Percentiles rank a stretch among this genome's conserved stretches.
phyloP scores from a whole-genome alignment of 2,329 filamentous ascomycete species.

The Macroventuria anomochaeta region DNA sequence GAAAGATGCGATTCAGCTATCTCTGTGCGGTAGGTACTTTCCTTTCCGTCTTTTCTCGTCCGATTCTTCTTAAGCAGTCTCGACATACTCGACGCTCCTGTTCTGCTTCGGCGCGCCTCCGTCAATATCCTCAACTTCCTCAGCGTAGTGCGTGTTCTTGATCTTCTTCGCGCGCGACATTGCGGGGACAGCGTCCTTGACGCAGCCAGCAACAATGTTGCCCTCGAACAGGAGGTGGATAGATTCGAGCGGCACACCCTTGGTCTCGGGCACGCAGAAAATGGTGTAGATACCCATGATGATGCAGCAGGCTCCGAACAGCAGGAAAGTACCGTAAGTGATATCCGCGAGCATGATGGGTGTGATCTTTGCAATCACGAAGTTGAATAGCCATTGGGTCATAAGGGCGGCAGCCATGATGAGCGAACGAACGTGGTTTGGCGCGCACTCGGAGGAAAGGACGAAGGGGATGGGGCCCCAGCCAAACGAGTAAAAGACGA shows the following conservation, averaged over 20 bases:
- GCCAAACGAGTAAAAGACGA: conserved; percentile 56
- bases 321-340: conserved; percentile 53
- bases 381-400: conserved; percentile 51
- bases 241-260: conserved; percentile 52
- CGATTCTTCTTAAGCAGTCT: conserved; percentile 26
- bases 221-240: conserved; percentile 53
- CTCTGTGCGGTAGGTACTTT: neutral
- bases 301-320: conserved; percentile 52
- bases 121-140: conserved; percentile 37
- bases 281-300: conserved; percentile 52
- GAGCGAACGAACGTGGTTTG: conserved; percentile 51
- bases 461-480: conserved; percentile 57
- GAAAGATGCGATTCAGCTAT: neutral
- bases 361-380: conserved; percentile 46
- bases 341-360: conserved; percentile 54
- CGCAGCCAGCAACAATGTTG: conserved; percentile 49
- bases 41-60: neutral
- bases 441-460: conserved; percentile 51
- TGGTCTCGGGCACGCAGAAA: conserved; percentile 54
- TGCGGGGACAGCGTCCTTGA: conserved; percentile 49
- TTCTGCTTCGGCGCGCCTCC: conserved; percentile 31
- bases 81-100: conserved; percentile 37
- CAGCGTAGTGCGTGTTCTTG: conserved; percentile 36
- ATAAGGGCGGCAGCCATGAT: conserved; percentile 54
- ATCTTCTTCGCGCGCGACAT: conserved; percentile 48